Base-by-base conservation (phyloP, 176 grass and related monocot species). In the Zoysia pacifica region DNA sequence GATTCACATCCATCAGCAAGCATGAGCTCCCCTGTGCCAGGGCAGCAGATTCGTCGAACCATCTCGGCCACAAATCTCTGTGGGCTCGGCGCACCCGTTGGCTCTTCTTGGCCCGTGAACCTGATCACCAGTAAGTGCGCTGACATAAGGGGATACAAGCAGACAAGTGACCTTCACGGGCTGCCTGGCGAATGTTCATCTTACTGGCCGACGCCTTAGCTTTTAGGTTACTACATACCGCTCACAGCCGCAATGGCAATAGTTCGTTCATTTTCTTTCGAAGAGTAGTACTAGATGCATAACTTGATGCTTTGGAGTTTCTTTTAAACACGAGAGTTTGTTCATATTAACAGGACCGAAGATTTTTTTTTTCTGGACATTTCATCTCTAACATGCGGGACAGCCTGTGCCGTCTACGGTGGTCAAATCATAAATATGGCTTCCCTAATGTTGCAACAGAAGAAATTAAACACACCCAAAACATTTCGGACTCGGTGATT, bases 161-260 rank as follows among this genome's bases (percentile, higher is more conserved):
- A 15, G 42, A 81, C 54, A 71, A 62, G 54, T 37, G 67, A 48
- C 9, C 54, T 47, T 81, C 79, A 71, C 79, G 79, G 67, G 79
- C 51, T 37, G 12, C 7, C n/a, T 37, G 15, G 2, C 3, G 63
- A 58, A 40, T 14, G 5, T 7, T 19, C 35, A 70, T 2, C 43
- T 42, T 45, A 14, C 19, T 37, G 5, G 19, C 8, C 19, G 44
- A 52, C 14, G 16, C 80, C 14, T 37, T 2, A 3, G 2, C 35
- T 45, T 4, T 39, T 3, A 2, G 0, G 28, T 47, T 37, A 58
- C 58, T 83, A 49, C 48, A 38, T 11, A 11, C 2, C 6, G 11
- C 59, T 62, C 0, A 6, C 18, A 56, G 54, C 54, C 1, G 54
- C 54, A 56, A 7, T 7, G 18, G 54, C 15, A 13, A 52, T 14